Evolutionary conservation across 495 filamentous ascomycete genomes (phyloP), one percentile per base, ranked within the genome.

Genomic region (Podospora anserina): DNA sequence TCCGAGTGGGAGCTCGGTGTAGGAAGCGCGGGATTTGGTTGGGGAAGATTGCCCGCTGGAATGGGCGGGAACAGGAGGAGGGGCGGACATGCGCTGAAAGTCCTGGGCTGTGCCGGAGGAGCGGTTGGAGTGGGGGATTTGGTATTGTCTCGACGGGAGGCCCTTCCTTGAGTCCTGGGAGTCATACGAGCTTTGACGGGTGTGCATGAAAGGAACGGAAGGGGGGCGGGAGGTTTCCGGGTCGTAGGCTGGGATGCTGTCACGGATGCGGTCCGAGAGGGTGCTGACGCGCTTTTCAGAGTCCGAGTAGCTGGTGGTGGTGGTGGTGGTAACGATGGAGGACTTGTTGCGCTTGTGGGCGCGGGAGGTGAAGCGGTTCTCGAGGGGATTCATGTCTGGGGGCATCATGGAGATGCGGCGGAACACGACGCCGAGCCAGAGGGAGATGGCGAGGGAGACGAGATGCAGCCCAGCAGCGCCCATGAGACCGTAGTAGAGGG

Each of bases 301-400:
- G 72, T 74, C 86, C 78, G 73, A 81, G 69, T 77, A 83, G 76
- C 23, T 23, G 23, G 79, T 88, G 81, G 76, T 82, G 23, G 79
- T 88, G 81, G 76, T 82, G 20, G 75, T 72, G 26, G 86, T 86
- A 6, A 83, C 82, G 4, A 90, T 78, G 5, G 89, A 89, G 0
- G 90, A 90, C 75, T 91, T 91, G 79, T 89, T 93, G 68, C 89
- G 85, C 80, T 91, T 93, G 88, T 88, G 84, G 61, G 72, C 73
- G 55, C 92, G 88, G 13, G 91, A 88, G 5, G 93, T 97, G 53
- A 96, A 78, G 71, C 95, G 90, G 71, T 91, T 88, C 73, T 97
- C 93, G 7, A 97, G 80, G 7, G 93, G 93, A 71, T 97, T 97
- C 90, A 96, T 91, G 71, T 97, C 93, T 0, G 93, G 93, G 2